phyloP scores from a whole-genome alignment of 352 stramenopile genomes.

The Phytophthora pluvialis region DNA sequence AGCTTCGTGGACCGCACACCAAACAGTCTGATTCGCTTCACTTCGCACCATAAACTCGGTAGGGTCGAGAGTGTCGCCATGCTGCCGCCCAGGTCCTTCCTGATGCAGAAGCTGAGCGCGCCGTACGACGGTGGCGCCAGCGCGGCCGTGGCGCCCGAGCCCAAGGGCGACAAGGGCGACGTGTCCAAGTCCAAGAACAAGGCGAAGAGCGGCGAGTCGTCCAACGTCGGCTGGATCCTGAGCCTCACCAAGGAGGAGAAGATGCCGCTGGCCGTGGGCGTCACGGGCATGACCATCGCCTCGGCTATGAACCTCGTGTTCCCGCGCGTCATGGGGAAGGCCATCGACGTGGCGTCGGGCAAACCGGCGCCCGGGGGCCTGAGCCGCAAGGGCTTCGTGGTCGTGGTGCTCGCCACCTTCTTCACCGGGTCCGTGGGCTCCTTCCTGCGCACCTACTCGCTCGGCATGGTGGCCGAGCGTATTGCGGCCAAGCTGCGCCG shows the following conservation, averaged over 20 bases:
- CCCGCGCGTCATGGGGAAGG: constrained; percentile 90
- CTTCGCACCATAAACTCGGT: neutral
- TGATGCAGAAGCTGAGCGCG: constrained; percentile 70
- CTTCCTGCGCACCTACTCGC: constrained; percentile 89
- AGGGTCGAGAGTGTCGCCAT: constrained; percentile 27
- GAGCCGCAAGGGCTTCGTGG: constrained; percentile 87
- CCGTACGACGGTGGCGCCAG: constrained; percentile 32
- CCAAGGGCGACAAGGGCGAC: neutral
- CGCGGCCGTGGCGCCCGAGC: constrained; percentile 1
- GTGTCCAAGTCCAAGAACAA: constrained; percentile 14
- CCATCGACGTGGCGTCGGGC: constrained; percentile 83
- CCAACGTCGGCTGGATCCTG: constrained; percentile 73
- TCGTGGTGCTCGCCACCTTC: constrained; percentile 87
- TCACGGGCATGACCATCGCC: constrained; percentile 84
- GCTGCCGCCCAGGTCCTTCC: constrained; percentile 70
- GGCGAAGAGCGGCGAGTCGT: constrained; percentile 18
- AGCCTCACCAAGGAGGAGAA: constrained; percentile 74
- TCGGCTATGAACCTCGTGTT: constrained; percentile 91
- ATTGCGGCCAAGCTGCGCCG: constrained; percentile 84
- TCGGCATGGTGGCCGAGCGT: constrained; percentile 88
- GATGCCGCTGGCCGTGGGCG: constrained; percentile 64
- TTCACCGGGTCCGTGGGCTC: constrained; percentile 84
- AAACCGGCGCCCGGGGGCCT: constrained; percentile 72
- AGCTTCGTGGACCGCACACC: constrained; percentile 11
- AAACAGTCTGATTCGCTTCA: constrained; percentile 9